Percentiles rank a stretch among this genome's conserved stretches.
phyloP scores from a whole-genome alignment of 2,329 filamentous ascomycete species.

The Aspergillus uvarum region DNA sequence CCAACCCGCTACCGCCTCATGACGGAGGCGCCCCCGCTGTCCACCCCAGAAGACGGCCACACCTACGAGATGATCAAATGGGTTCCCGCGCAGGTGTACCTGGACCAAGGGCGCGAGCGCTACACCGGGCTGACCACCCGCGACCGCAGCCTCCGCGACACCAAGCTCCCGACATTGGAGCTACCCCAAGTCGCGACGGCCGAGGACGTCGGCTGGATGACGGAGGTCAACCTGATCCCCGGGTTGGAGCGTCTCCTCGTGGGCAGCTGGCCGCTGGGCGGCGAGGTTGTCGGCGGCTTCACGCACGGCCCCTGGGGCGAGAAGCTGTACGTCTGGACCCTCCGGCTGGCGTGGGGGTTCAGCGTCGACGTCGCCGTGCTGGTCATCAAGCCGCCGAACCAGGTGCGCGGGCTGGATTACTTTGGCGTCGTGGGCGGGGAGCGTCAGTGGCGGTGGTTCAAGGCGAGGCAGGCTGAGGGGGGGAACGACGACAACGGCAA shows the following conservation, averaged over 20 bases:
- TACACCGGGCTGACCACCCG: background rate
- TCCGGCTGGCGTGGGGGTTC: background rate
- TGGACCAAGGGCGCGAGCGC: background rate
- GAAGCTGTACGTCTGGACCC: background rate
- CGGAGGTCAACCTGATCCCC: background rate
- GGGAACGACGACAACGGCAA: too few relatives aligned
- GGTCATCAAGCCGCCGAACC: background rate
- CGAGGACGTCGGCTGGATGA: background rate
- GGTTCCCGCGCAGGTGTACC: background rate
- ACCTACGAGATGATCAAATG: background rate
- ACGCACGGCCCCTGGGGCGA: background rate
- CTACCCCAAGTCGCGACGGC: background rate
- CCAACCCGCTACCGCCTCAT: background rate
- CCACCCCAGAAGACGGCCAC: background rate
- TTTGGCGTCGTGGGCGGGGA: background rate
- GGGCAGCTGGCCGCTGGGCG: background rate
- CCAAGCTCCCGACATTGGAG: background rate
- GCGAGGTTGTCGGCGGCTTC: background rate
- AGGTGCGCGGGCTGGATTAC: background rate
- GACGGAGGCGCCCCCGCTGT: background rate
- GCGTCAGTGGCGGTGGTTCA: background rate
- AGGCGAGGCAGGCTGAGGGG: background rate
- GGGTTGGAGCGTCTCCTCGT: background rate
- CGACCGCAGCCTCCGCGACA: background rate
- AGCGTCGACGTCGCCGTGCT: background rate